Evolutionary conservation across 257 asterid genomes (phyloP).

Genomic region (Solanum pinnatisectum): DNA sequence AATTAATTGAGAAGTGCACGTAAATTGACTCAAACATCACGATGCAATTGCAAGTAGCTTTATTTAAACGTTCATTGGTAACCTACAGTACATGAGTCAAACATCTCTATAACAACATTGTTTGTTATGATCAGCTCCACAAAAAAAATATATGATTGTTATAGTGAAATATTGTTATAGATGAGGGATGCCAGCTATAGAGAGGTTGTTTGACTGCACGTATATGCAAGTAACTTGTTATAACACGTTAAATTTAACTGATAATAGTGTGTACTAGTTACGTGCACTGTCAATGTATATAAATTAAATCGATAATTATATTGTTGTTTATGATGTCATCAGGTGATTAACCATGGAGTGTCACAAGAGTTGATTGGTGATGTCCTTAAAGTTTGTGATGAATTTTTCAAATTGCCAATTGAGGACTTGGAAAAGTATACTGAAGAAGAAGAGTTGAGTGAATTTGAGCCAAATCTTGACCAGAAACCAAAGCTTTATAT

Average conservation of each 20-base stretch:
- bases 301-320: not conserved
- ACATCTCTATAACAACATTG: not conserved
- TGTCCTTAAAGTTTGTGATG: not conserved
- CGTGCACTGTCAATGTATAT: too few relatives aligned
- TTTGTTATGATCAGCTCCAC: not conserved
- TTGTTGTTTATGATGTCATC: not conserved
- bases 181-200: not conserved
- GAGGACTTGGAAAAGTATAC: not conserved
- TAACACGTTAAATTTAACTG: not conserved
- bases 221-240: not conserved
- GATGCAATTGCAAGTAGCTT: not conserved
- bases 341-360: conserved; percentile 3
- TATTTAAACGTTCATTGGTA: too few relatives aligned
- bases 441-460: not conserved
- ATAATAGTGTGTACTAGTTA: not conserved
- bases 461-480: not conserved
- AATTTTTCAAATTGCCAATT: not conserved
- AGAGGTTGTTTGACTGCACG: not conserved
- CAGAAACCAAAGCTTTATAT: not conserved
- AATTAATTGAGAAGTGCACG: not conserved
- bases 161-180: not conserved
- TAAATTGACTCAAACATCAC: not conserved
- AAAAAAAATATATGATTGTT: too few relatives aligned
- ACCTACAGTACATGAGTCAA: not conserved
- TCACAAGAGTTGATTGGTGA: conserved; percentile 1